Base-by-base conservation (phyloP, 176 grass and related monocot genomes). In the Juncus inflexus region DNA sequence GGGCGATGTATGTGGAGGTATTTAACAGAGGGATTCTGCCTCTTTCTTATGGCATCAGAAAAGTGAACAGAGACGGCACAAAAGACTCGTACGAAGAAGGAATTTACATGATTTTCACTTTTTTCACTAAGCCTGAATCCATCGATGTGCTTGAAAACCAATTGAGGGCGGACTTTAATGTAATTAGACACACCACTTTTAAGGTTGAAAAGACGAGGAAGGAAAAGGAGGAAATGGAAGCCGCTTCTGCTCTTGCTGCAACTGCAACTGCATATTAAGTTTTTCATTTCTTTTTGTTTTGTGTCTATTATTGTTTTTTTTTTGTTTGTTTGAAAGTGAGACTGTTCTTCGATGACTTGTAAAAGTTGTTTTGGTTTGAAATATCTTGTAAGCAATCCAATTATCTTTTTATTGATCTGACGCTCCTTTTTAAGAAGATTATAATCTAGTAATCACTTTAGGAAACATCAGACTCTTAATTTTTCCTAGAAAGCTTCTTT, bases 121-220 rank as follows among this genome's bases (percentile, higher is more conserved):
- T 81, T 79, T 99, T 97, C 82, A 89, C 94, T 12, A 99, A 91
- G 64, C 88, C 94, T 0, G 85, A 91, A 15, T 99, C 94, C 4
- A 59, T 91, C 1, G 42, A 4, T 59, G 64, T 82, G 6, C 78
- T 99, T 9, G 88, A 89, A 49, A 57, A 60, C 12, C 77, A 74
- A 63, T 74, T 92, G 52, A 80, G 81, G 8, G 60, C 66, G 2
- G 92, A 97, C 5, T 87, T 91, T 3, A 80, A 83, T 5, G 92
- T 97, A 51, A 88, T 97, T 76, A 78, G 92, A 37, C 85, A 83
- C 0, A 76, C 60, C 41, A 85, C 79, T 58, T 83, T 90, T 73
- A 88, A 91, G 60, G 69, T 90, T 28, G 78, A 87, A 49, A 81
- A 84, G 74, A 42, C 15, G 7, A 63, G 12, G 5, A 64, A 58